Base-by-base conservation (phyloP, 768 basidiomycete genomes). In the Cubamyces sp. region DNA sequence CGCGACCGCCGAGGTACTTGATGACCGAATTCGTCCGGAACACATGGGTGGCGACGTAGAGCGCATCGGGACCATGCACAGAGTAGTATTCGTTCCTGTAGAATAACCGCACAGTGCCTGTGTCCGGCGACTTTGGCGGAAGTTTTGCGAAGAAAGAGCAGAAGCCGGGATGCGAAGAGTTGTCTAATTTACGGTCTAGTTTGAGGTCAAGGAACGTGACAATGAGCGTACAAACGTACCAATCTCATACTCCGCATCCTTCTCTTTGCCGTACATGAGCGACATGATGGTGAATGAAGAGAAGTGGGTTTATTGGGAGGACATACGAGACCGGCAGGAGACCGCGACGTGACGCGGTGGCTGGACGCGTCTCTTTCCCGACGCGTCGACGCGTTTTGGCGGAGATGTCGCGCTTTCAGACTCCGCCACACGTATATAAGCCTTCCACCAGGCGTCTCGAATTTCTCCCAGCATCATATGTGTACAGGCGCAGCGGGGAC, bases 1-100 rank as follows among this genome's bases (percentile, higher is more conserved):
- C 71, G 65, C 80, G 82, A 30, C 86, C 85, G 6, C 96, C 96
- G 43, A 97, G 86, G 71, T 92, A 91, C 74, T 96, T 96, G 75
- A 99, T 82, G 61, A 98, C 95, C 0, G 92, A 89, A 68, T 92
- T 91, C 2, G 97, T 99, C 58, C 85, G 89, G 68, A 85, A 94
- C 55, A 91, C 87, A 67, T 92, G 83, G 19, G 86, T 80, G 5
- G 96, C 96, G 64, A 96, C 86, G 66, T 87, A 94, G n/a, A 85
- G 77, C 0, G 96, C 96, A 74, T 98, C 96, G 5, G 84, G 76
- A 0, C 94, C 95, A 70, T 98, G 94, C 0, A 87, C 88, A n/a
- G 88, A 86, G 77, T 93, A 98, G 75, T 84, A 98, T 16, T 91
- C 87, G 68, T 81, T 83, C 25, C 94, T 87, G 69, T 88, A 86